Conservation (phyloP, 2,329 filamentous ascomycete genomes). For the Clonostachys chloroleuca region DNA sequence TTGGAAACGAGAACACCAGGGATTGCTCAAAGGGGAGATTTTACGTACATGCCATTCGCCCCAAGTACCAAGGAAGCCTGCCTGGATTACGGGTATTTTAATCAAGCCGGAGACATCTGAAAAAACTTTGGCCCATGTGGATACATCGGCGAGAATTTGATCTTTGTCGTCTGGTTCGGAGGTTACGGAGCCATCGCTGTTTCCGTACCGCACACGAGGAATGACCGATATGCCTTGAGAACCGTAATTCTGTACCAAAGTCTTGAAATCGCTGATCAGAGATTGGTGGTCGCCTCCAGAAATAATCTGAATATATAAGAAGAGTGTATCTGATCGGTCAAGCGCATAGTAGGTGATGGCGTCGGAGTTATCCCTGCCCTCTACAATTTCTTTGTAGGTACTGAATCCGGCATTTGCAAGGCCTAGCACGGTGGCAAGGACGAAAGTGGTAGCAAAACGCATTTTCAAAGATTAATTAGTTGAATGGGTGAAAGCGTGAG, state of each 20-base stretch:
- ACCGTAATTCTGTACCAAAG: constrained; percentile 6
- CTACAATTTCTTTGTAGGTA: constrained; percentile 8
- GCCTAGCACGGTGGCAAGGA: too few relatives aligned
- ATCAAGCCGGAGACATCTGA: constrained; percentile 3
- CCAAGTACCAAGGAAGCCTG: constrained; percentile 9
- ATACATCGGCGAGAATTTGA: constrained; percentile 4
- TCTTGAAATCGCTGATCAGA: constrained; percentile 8
- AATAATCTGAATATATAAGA: constrained; percentile 9
- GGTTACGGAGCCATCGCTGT: constrained; percentile 1
- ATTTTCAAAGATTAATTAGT: too few relatives aligned
- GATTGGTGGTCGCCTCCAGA: constrained; percentile 4
- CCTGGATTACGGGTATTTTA: constrained; percentile 8
- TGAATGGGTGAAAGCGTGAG: too few relatives aligned
- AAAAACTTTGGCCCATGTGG: constrained; percentile 4
- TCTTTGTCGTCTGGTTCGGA: constrained; percentile 5
- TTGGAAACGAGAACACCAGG: not conserved
- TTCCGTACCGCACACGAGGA: constrained; percentile 8
- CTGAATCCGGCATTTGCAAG: constrained; percentile 3
- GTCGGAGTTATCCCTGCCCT: constrained; percentile 6
- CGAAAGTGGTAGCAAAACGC: too few relatives aligned
- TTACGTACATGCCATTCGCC: constrained; percentile 10
- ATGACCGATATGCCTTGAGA: constrained; percentile 3
- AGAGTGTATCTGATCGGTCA: constrained; percentile 5
- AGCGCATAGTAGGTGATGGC: constrained; percentile 4
- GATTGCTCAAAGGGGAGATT: not conserved